Evolutionary conservation across 164 flowering plant genomes (phyloP), one percentile per base, ranked within the genome.

Genomic region (Macadamia integrifolia): DNA sequence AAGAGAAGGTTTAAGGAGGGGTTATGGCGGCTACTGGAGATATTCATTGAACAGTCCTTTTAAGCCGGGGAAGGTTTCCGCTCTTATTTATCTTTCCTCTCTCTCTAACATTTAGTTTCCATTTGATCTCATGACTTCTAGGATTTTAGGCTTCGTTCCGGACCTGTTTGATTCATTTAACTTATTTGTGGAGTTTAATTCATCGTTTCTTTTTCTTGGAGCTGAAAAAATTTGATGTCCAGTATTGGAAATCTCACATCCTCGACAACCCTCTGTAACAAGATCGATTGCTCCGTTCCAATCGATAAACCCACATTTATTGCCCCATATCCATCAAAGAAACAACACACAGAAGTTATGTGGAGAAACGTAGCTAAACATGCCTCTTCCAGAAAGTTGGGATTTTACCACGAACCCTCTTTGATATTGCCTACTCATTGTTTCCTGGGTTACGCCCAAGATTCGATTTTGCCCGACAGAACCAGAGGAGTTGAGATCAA

Each of bases 321-420:
- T 32, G 18, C 7, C 57, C 57, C 57, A 50, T 48, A 14, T 9
- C 58, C 30, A 31, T 31, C 15, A 15, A 58, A 42, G 50, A 40
- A 31, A 55, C 40, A 35, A 5, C 40, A n/a, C 13, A 13, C 30
- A 35, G 35, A 35, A 67, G 60, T 64, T 13, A 86, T 87, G 91
- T 83, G 87, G 87, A 81, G 84, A 44, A 75, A 62, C 58, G 58
- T 79, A 23, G 72, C 72, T 6, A 85, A 71, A 58, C 72, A 65
- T 61, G 80, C 71, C 52, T 71, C 62, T 69, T 59, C 78, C 9
- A 76, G 71, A 49, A 77, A 73, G 56, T 13, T 76, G 11, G 13
- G 50, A 46, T 76, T 64, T 18, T 64, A 69, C 5, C 44, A 74
- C 7, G 53, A 52, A 43, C 9, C 60, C 46, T 31, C 50, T n/a